These are phyloP conservation scores for Phlyctochytrium planicorne DNA, from an alignment of 192 early-diverging fungal species.

Conservation along the genomic window DNA sequence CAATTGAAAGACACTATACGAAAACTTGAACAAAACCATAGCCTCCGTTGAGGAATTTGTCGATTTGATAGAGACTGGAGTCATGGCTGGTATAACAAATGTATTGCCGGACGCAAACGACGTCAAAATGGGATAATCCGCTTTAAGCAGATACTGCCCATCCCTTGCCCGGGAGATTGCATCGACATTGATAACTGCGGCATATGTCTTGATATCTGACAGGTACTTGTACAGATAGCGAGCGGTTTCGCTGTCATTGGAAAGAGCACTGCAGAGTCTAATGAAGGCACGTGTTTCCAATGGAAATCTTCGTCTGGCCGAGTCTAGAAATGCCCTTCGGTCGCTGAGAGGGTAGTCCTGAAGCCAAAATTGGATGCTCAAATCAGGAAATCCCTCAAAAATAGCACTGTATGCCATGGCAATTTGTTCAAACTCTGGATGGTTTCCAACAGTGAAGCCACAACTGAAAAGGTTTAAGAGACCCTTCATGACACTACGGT, in stretches of 20 bases:
- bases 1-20: too few species aligned
- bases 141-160: too few species aligned
- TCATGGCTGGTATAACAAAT: too few species aligned
- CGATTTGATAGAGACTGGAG: too few species aligned
- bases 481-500: conserved; percentile 45
- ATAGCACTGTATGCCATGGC: conserved; percentile 26
- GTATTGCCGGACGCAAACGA: too few species aligned
- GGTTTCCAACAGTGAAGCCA: conserved; percentile 29
- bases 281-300: conserved; percentile 27
- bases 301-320: conserved; percentile 33
- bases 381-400: conserved; percentile 25
- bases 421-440: conserved; percentile 27
- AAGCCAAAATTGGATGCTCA: conserved; percentile 44
- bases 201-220: conserved; percentile 24
- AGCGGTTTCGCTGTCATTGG: conserved; percentile 22
- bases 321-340: conserved; percentile 38
- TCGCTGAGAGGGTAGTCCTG: conserved; percentile 36
- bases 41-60: too few species aligned
- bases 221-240: conserved; percentile 38
- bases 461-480: conserved; percentile 29
- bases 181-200: too few species aligned
- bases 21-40: too few species aligned
- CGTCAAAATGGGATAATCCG: too few species aligned
- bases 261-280: conserved; percentile 29
- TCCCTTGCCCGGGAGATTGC: too few species aligned